Base-by-base conservation (phyloP, 345 rosid species). In the Citrus medica region DNA sequence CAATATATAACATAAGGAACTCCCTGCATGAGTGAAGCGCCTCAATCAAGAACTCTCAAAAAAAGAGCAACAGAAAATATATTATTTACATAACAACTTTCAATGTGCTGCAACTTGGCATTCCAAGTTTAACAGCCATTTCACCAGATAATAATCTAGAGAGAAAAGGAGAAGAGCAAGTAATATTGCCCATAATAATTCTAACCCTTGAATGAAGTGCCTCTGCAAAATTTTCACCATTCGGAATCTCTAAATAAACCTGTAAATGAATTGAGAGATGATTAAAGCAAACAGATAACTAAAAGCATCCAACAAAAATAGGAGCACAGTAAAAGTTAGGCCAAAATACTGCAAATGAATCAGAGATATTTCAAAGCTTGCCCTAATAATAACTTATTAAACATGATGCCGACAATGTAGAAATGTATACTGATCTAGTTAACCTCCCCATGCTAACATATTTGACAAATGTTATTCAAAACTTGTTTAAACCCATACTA, bases 171-270 rank as follows among this genome's bases (percentile, higher is more conserved):
- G 30, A 25, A 4, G 70, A 9, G 27, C 70, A 30, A 68, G 63
- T 42, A 75, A 72, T 30, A 69, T 77, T 46, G 71, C 82, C 70
- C 27, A 79, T 63, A 51, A 63, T 27, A 17, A 68, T 46, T 59
- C 69, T 78, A 82, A 92, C 98, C 99, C 91, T 90, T 35, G 92
- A 85, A 76, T 94, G 91, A 85, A 97, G 97, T 59, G 94, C 92
- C 85, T 90, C 92, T 12, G 98, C 99, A 76, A 92, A 75, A 51
- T 87, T 85, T 87, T 94, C 97, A 78, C 97, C 92, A 78, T 84
- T 80, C 12, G 98, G 92, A 60, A 85, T 82, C 90, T 97, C 99
- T 79, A 97, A 85, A 82, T 94, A 97, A 78, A 94, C 97, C 99
- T 96, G 85, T 69, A 75, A 48, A 73, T 71, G 25, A 77, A 61